These are phyloP conservation scores for Penicillium coffeae DNA, from an alignment of 495 filamentous ascomycete genomes.

Conservation along the genomic window DNA sequence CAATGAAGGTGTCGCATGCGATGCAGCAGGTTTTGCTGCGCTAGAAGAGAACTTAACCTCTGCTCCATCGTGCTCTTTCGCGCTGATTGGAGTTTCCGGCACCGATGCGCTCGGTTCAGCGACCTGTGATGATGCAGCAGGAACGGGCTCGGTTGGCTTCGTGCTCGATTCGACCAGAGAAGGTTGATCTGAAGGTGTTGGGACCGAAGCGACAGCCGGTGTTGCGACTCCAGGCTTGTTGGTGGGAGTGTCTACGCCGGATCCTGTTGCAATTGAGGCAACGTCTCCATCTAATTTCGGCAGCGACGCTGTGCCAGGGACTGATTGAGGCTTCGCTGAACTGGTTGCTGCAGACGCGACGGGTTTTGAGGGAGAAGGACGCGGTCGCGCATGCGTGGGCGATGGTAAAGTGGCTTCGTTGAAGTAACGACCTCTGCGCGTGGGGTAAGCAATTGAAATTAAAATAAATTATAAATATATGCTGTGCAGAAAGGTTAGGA, in stretches of 20 bases:
- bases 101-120: conserved; percentile 13
- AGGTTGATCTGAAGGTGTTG: conserved; percentile 9
- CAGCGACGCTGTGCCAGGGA: conserved; percentile 16
- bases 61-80: conserved; percentile 19
- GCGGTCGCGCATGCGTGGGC: conserved; percentile 40
- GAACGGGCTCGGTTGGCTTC: conserved; percentile 10
- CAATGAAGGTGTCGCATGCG: conserved; percentile 14
- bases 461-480: conserved; percentile 1
- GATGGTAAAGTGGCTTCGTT: conserved; percentile 67
- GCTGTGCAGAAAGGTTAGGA: conserved; percentile 5
- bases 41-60: conserved; percentile 13
- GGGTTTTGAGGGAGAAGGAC: conserved; percentile 24
- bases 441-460: conserved; percentile 27
- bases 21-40: conserved; percentile 13
- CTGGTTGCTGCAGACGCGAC: conserved; percentile 17
- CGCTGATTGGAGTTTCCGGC: conserved; percentile 21
- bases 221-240: neutral
- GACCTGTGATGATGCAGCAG: conserved; percentile 8
- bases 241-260: conserved; percentile 11
- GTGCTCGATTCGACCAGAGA: conserved; percentile 10
- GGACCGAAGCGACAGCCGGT: conserved; percentile 1
- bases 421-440: conserved; percentile 63
- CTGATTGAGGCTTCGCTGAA: conserved; percentile 14
- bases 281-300: conserved; percentile 18
- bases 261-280: conserved; percentile 18